These are phyloP conservation scores for Suillus sp. DNA, from an alignment of 768 basidiomycete genomes.

Conservation along the genomic window DNA sequence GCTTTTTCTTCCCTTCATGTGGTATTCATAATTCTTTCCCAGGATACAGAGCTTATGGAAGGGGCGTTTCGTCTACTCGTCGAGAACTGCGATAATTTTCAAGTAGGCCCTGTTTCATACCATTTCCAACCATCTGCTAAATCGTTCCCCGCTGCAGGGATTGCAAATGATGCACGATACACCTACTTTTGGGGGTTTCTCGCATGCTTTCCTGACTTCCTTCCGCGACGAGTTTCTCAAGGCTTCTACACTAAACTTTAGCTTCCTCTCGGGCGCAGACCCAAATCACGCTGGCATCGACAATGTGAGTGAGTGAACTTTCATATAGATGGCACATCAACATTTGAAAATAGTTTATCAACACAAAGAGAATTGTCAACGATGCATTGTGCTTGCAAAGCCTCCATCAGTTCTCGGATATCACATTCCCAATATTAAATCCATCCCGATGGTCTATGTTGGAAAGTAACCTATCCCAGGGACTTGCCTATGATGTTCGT, in stretches of 20 bases:
- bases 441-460: slow-evolving; percentile 44
- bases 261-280: slow-evolving; percentile 52
- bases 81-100: slow-evolving; percentile 75
- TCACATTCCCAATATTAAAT: slow-evolving; percentile 53
- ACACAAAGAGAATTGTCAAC: slow-evolving; percentile 51
- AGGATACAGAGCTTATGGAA: slow-evolving; percentile 73
- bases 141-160: slow-evolving; percentile 46
- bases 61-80: slow-evolving; percentile 64
- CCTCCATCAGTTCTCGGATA: slow-evolving; percentile 49
- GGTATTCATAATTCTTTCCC: slow-evolving; percentile 7
- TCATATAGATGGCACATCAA: slow-evolving; percentile 11
- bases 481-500: slow-evolving; percentile 23
- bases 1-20: not conserved
- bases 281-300: slow-evolving; percentile 37
- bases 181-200: slow-evolving; percentile 66
- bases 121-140: slow-evolving; percentile 1
- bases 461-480: slow-evolving; percentile 29
- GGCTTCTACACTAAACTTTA: slow-evolving; percentile 56
- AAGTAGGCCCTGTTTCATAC: slow-evolving; percentile 44
- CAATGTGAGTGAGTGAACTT: slow-evolving; percentile 44
- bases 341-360: slow-evolving; percentile 34
- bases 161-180: slow-evolving; percentile 68
- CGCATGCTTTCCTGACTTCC: slow-evolving; percentile 53
- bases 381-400: slow-evolving; percentile 62
- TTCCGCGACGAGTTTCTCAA: slow-evolving; percentile 73